Evolutionary conservation across 2,329 filamentous ascomycete species (phyloP).

Genomic region (Sporothrix brasiliensis): DNA sequence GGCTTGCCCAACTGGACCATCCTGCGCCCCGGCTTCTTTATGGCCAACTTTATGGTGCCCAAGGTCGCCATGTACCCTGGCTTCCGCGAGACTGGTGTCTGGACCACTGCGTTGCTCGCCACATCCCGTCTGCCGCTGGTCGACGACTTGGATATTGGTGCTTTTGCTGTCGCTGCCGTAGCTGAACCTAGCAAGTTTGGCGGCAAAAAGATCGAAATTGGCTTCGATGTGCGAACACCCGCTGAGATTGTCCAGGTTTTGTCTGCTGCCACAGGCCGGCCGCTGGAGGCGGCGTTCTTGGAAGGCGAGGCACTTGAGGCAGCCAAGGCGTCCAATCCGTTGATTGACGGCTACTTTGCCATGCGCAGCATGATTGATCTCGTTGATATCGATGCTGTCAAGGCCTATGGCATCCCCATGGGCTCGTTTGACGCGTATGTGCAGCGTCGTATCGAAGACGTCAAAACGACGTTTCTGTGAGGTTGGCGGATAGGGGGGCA

Average conservation of each 20-base stretch:
- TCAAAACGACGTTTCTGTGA: slow-evolving; percentile 11
- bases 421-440: slow-evolving; percentile 4
- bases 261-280: neutral
- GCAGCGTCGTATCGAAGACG: slow-evolving; percentile 16
- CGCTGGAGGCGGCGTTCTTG: neutral
- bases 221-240: slow-evolving; percentile 24
- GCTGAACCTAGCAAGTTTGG: neutral
- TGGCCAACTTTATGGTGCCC: slow-evolving; percentile 54
- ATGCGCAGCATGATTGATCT: slow-evolving; percentile 21
- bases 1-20: slow-evolving; percentile 53
- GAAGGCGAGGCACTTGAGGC: neutral
- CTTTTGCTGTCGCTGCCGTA: slow-evolving; percentile 50
- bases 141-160: slow-evolving; percentile 53
- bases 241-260: neutral
- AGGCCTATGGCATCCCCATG: slow-evolving; percentile 11
- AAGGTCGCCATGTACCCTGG: slow-evolving; percentile 47
- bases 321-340: slow-evolving; percentile 9
- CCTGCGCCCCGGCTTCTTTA: slow-evolving; percentile 55
- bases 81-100: slow-evolving; percentile 46
- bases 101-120: slow-evolving; percentile 44
- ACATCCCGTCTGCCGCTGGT: slow-evolving; percentile 49
- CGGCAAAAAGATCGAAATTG: slow-evolving; percentile 10
- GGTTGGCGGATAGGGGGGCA: too few species aligned
- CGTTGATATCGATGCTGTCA: slow-evolving; percentile 3
- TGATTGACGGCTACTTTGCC: slow-evolving; percentile 16